Conservation (phyloP, 768 basidiomycete genomes). For the Russula foetens region DNA sequence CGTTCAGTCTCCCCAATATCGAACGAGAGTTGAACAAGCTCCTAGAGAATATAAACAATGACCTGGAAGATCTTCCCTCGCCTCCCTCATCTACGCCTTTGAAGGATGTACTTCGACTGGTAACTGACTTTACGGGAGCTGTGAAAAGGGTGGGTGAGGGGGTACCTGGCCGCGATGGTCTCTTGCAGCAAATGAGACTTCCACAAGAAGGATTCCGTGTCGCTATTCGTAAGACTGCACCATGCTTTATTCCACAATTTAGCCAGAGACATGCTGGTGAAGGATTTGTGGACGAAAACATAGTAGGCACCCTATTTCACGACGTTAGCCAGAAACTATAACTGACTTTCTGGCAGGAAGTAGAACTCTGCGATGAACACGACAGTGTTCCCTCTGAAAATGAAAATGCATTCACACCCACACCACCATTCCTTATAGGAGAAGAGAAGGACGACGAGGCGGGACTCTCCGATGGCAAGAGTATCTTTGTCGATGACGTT, state of each 20-base stretch:
- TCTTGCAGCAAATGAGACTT: not conserved
- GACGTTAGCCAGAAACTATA: no score
- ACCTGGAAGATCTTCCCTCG: slow-evolving; percentile 33
- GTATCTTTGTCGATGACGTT: slow-evolving; percentile 48
- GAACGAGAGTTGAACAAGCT: slow-evolving; percentile 46
- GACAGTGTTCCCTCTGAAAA: no score
- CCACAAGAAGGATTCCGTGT: not conserved
- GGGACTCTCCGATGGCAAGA: not conserved
- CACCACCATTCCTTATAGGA: slow-evolving; percentile 16
- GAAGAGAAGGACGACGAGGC: slow-evolving; percentile 17
- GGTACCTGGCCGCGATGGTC: not conserved
- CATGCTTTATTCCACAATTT: not conserved
- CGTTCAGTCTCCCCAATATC: slow-evolving; percentile 50
- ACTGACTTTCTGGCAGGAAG: no score
- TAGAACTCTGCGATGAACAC: no score
- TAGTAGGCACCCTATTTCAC: no score
- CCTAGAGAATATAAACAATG: slow-evolving; percentile 33
- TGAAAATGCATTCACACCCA: not conserved
- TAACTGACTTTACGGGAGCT: slow-evolving; percentile 39
- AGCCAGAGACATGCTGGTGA: not conserved
- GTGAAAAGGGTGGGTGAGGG: not conserved
- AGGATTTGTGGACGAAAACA: not conserved
- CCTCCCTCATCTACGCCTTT: slow-evolving; percentile 49
- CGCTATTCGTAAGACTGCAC: slow-evolving; percentile 3
- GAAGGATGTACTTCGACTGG: slow-evolving; percentile 43